Evolutionary conservation across 139 green algal species (phyloP).

Genomic region (Chlorella ohadii): DNA sequence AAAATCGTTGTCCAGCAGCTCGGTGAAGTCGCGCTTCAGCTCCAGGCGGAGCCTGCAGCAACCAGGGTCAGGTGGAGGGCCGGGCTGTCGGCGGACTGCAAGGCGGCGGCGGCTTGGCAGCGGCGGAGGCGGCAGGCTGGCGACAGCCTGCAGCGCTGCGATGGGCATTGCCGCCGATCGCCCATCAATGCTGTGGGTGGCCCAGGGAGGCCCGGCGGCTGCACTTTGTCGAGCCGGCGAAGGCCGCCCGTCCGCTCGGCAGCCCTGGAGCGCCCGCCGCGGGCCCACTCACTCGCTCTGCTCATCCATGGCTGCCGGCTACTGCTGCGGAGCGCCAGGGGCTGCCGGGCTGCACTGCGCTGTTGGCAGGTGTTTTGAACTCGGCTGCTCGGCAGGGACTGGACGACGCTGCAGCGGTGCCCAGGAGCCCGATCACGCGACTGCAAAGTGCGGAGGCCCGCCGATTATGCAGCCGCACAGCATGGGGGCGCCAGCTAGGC

Average conservation of each 20-base stretch:
- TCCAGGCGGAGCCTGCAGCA: constrained; percentile 51
- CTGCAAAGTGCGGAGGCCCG: background rate
- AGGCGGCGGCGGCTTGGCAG: too few species aligned
- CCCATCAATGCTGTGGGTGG: too few species aligned
- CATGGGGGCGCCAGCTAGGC: background rate
- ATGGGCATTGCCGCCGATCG: too few species aligned
- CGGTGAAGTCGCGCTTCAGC: constrained; percentile 78
- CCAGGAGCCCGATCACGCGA: background rate
- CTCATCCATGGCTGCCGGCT: constrained; percentile 37
- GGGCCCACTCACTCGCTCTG: constrained; percentile 25
- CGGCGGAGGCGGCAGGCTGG: too few species aligned
- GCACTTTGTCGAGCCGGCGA: too few species aligned
- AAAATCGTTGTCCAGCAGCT: constrained; percentile 83
- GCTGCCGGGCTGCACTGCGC: background rate
- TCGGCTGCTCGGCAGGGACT: background rate
- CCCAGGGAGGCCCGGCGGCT: too few species aligned
- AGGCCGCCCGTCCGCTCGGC: too few species aligned
- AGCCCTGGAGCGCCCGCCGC: too few species aligned
- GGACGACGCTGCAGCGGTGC: background rate
- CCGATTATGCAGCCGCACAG: background rate
- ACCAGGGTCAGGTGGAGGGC: too few species aligned
- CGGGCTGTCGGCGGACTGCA: too few species aligned
- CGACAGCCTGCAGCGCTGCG: too few species aligned
- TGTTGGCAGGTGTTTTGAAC: background rate
- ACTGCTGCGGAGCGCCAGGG: background rate